These are phyloP conservation scores for Rostrohypoxylon terebratum DNA, from an alignment of 495 filamentous ascomycete genomes.

Conservation along the genomic window DNA sequence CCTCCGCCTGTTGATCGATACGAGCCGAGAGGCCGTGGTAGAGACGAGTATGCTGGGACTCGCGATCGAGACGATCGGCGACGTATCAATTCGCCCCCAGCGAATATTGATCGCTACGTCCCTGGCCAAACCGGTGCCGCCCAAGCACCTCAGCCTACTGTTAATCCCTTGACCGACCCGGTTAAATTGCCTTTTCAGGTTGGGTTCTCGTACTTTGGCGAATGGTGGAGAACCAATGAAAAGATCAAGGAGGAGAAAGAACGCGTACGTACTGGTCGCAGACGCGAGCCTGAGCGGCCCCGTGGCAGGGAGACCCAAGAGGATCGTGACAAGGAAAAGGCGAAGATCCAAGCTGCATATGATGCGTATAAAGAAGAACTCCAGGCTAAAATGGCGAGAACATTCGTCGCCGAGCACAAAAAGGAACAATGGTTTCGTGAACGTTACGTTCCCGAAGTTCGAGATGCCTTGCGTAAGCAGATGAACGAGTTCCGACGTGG, in stretches of 20 bases:
- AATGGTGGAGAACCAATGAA: constrained; percentile 94
- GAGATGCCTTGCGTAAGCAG: constrained; percentile 73
- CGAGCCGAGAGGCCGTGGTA: constrained; percentile 71
- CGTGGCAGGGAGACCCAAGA: constrained; percentile 83
- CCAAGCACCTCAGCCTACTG: constrained; percentile 63
- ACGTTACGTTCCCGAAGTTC: constrained; percentile 85
- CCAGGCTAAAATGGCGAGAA: constrained; percentile 87
- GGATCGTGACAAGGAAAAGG: constrained; percentile 88
- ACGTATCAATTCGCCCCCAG: constrained; percentile 69
- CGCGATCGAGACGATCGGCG: constrained; percentile 67
- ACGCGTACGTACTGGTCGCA: constrained; percentile 76
- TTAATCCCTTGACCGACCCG: constrained; percentile 84
- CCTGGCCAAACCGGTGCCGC: constrained; percentile 80
- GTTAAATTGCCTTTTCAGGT: constrained; percentile 90
- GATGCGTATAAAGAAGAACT: constrained; percentile 95
- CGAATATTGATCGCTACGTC: constrained; percentile 94
- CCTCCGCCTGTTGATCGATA: constrained; percentile 78
- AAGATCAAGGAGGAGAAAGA: constrained; percentile 89
- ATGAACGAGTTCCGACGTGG: constrained; percentile 80
- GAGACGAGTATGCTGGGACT: constrained; percentile 75
- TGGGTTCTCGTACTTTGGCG: constrained; percentile 94
- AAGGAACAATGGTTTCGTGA: constrained; percentile 98
- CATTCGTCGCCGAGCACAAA: constrained; percentile 91
- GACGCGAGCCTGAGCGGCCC: constrained; percentile 74
- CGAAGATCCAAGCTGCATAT: constrained; percentile 90